These are phyloP conservation scores for Kazachstania bromeliacearum DNA, from an alignment of 805 yeast genomes.

Conservation along the genomic window DNA sequence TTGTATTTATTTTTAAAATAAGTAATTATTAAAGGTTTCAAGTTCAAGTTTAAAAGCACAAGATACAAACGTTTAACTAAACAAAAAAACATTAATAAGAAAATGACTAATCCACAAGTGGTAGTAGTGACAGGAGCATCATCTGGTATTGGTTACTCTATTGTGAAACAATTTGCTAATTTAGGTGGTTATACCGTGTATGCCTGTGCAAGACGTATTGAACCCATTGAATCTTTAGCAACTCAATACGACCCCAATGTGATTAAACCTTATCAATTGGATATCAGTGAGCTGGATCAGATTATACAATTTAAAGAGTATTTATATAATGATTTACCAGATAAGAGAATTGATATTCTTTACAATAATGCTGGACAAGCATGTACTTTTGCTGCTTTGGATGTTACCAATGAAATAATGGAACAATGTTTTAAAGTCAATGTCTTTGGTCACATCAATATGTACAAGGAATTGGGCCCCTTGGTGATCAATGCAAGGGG, in stretches of 20 bases:
- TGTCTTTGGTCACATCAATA: constrained; percentile 57
- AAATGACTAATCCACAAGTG: too few relatives aligned
- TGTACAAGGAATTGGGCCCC: constrained; percentile 47
- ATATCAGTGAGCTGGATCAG: constrained; percentile 45
- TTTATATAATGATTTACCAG: constrained; percentile 33
- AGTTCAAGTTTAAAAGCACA: too few relatives aligned
- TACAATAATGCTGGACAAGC: constrained; percentile 75
- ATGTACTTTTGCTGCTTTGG: constrained; percentile 59
- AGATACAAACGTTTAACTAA: too few relatives aligned
- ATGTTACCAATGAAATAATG: constrained; percentile 46
- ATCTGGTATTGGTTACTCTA: constrained; percentile 45
- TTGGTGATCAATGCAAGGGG: constrained; percentile 56
- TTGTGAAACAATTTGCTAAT: constrained; percentile 38
- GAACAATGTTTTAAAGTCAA: constrained; percentile 50
- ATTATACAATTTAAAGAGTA: constrained; percentile 36
- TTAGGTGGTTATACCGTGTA: constrained; percentile 47
- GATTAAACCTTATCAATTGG: constrained; percentile 40
- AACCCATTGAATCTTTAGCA: constrained; percentile 42
- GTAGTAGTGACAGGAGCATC: constrained; percentile 54
- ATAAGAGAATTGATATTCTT: constrained; percentile 45
- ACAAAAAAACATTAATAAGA: too few relatives aligned
- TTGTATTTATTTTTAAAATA: too few relatives aligned
- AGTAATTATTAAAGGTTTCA: too few relatives aligned
- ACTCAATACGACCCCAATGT: constrained; percentile 26
- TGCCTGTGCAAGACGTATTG: constrained; percentile 64